Base-by-base conservation (phyloP, 257 asterid genomes). In the Solanum ahanhuiri region DNA sequence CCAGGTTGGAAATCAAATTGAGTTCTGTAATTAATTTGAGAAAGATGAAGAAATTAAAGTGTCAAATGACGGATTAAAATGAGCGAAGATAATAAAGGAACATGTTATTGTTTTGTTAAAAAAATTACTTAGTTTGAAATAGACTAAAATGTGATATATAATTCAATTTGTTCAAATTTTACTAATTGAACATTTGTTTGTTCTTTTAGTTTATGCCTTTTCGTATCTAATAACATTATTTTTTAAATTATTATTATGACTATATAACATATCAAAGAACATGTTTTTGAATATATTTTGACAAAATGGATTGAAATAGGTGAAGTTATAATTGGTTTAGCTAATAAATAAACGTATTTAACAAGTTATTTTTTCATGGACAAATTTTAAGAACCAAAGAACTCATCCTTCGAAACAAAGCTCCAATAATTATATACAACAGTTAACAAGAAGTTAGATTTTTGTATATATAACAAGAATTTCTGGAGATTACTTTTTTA, bases 51-150 rank as follows among this genome's bases (percentile, higher is more conserved):
- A 71, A 14, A 69, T 9, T 58, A 22, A 2, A 58, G 28, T 3
- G 12, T 22, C 2, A 22, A 58, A 58, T 58, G 12, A 58, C 6
- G 23, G 30, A 9, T 20, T 3, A n/a, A 22, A 60, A 60, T 48
- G 6, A 48, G 57, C 6, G 57, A 48, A 48, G 57, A 48, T 48
- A 48, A 5, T 48, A 48, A 14, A 14, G 2, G 3, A 9, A 4
- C 6, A 20, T 3, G 6, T 9, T 8, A 58, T 8, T 58, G 3
- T 0, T 60, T 0, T 3, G 11, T 7, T 51, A 0, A 8, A 58
- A 58, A 60, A 22, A 22, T 60, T 4, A 9, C 30, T 3, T 60
- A 9, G n/a, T 60, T n/a, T 57, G 25, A 57, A 18, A 57, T 18
- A 3, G 11, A 57, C 3, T 20, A 57, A 60, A n/a, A 60, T n/a